Conservation (phyloP, 2,329 filamentous ascomycete species). For the Ascochyta rabiei region DNA sequence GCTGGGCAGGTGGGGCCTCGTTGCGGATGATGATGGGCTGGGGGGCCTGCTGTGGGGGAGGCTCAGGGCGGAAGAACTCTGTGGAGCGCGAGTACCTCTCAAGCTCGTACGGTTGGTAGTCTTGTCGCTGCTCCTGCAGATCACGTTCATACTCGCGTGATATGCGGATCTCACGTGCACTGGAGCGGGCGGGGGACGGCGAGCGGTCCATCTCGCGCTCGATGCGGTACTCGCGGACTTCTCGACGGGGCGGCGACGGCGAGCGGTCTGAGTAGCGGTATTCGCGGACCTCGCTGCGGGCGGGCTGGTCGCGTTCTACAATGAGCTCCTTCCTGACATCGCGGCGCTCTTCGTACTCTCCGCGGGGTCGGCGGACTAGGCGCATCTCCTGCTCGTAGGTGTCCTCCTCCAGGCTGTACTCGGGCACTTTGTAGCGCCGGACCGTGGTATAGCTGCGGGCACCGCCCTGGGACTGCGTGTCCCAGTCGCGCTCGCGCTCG, state of each 20-base stretch:
- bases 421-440: constrained; percentile 65
- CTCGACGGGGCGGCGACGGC: constrained; percentile 53
- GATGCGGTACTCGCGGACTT: constrained; percentile 58
- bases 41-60: constrained; percentile 30
- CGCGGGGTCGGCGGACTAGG: constrained; percentile 51
- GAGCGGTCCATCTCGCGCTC: constrained; percentile 58
- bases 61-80: constrained; percentile 58
- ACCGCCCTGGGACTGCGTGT: constrained; percentile 44
- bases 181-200: constrained; percentile 52
- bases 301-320: constrained; percentile 43
- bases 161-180: constrained; percentile 41
- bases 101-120: constrained; percentile 47
- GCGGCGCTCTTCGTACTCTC: constrained; percentile 41
- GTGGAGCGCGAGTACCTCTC: constrained; percentile 60
- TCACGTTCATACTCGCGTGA: constrained; percentile 45
- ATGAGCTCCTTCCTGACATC: constrained; percentile 46
- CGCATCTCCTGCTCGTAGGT: constrained; percentile 56
- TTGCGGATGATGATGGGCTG: constrained; percentile 59
- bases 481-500: constrained; percentile 54
- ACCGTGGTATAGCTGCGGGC: constrained; percentile 59
- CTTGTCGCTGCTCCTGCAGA: constrained; percentile 31
- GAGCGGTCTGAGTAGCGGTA: constrained; percentile 47
- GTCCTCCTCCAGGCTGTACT: constrained; percentile 51
- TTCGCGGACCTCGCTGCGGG: constrained; percentile 44
- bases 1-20: constrained; percentile 57